Percentiles rank a stretch among this genome's conserved stretches.
phyloP scores from a whole-genome alignment of 257 asterid genomes.

The Solanum arcanum region DNA sequence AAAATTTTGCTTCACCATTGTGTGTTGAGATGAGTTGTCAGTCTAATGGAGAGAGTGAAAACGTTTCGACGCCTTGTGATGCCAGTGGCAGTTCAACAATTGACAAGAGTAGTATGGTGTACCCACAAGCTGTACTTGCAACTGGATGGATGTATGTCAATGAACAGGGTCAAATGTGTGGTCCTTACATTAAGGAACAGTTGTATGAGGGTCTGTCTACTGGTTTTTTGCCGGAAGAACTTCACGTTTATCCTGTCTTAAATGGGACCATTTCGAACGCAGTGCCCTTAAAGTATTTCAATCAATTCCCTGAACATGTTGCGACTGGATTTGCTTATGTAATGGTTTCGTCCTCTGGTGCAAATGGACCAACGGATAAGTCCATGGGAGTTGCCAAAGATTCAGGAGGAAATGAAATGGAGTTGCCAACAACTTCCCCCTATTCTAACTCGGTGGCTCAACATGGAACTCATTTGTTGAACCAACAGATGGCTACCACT shows the following conservation, averaged over 20 bases:
- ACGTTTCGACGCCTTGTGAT: constrained; percentile 1
- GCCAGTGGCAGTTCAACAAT: constrained; percentile 5
- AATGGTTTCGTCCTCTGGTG: constrained; percentile 11
- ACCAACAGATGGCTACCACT: constrained; percentile 8
- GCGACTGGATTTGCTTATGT: constrained; percentile 67
- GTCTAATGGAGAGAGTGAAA: constrained; percentile 13
- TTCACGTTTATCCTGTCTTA: constrained; percentile 65
- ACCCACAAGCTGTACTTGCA: constrained; percentile 16
- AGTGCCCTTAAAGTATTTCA: constrained; percentile 66
- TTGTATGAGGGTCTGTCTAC: constrained; percentile 66
- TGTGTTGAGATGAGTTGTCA: constrained; percentile 21
- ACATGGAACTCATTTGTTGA: not conserved
- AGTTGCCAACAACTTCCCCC: not conserved
- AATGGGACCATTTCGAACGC: constrained; percentile 49
- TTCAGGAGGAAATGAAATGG: not conserved
- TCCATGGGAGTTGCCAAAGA: not conserved
- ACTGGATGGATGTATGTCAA: constrained; percentile 94
- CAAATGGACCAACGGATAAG: constrained; percentile 1
- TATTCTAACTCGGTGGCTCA: not conserved
- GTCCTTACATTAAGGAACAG: constrained; percentile 86
- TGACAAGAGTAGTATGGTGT: constrained; percentile 4
- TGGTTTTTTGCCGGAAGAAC: constrained; percentile 76
- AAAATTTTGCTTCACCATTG: constrained; percentile 4
- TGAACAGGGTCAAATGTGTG: constrained; percentile 80
- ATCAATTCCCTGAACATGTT: constrained; percentile 72